These are phyloP conservation scores for Ambrosia trifida DNA, from an alignment of 129 eudicot genomes.

Conservation along the genomic window DNA sequence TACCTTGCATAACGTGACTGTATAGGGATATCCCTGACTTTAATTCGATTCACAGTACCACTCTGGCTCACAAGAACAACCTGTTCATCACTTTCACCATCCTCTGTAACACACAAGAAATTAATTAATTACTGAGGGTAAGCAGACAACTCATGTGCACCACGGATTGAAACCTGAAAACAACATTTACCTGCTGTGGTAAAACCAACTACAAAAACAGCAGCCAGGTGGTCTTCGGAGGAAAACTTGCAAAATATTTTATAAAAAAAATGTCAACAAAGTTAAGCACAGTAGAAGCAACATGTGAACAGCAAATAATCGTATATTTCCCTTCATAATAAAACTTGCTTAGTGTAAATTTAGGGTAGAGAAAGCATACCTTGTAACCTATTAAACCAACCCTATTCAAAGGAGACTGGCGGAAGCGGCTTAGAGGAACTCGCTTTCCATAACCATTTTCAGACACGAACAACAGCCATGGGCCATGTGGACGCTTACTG, in stretches of 20 bases:
- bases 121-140: neutral
- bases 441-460: conserved; percentile 93
- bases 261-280: conserved; percentile 1
- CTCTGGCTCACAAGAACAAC: conserved; percentile 95
- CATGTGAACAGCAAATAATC: neutral
- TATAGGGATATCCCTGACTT: conserved; percentile 82
- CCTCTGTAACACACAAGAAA: conserved; percentile 46
- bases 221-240: conserved; percentile 77
- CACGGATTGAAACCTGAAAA: conserved; percentile 1
- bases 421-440: conserved; percentile 84
- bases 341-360: conserved; percentile 5
- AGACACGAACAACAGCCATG: conserved; percentile 90
- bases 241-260: conserved; percentile 49
- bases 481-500: conserved; percentile 55
- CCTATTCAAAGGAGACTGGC: conserved; percentile 66
- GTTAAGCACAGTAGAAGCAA: neutral
- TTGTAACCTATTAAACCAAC: conserved; percentile 86
- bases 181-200: conserved; percentile 62
- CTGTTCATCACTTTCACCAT: conserved; percentile 97
- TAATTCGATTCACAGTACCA: conserved; percentile 87
- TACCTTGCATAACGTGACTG: conserved; percentile 90
- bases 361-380: conserved; percentile 35
- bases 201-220: conserved; percentile 92
- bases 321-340: neutral
- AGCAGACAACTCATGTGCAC: neutral